Evolutionary conservation across 352 stramenopile species (phyloP).

Genomic region (Phytopythium boreale): DNA sequence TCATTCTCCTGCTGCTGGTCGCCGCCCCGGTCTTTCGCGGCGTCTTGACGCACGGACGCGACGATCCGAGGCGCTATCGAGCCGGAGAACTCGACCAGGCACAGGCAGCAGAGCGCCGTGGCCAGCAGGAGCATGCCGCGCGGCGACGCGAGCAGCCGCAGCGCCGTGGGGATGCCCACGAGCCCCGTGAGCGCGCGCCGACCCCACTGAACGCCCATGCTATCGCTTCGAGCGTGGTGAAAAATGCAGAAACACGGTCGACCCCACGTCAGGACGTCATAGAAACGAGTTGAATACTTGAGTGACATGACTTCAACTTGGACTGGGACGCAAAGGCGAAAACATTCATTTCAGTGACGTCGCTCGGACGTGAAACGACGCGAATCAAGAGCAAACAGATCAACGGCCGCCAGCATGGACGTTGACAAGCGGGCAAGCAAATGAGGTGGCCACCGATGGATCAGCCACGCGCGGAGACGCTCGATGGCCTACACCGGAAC

Average conservation of each 20-base stretch:
- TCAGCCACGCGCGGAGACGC: too few species aligned
- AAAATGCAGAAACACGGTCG: not conserved
- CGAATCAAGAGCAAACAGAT: too few species aligned
- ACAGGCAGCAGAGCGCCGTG: constrained; percentile 42
- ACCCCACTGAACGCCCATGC: constrained; percentile 49
- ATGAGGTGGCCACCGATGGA: too few species aligned
- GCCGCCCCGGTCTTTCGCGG: too few species aligned
- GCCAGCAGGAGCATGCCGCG: constrained; percentile 51
- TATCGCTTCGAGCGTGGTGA: not conserved
- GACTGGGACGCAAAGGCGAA: not conserved
- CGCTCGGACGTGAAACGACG: too few species aligned
- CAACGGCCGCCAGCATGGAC: too few species aligned
- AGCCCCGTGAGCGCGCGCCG: constrained; percentile 50
- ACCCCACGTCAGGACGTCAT: not conserved
- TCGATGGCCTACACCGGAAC: too few species aligned
- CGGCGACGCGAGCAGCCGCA: constrained; percentile 47
- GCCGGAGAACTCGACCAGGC: constrained; percentile 51
- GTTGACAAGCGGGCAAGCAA: too few species aligned
- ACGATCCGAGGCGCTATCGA: constrained; percentile 48
- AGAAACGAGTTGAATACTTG: not conserved
- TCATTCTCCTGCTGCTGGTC: not conserved
- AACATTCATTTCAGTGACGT: not conserved
- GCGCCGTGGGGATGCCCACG: constrained; percentile 55
- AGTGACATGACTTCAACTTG: constrained; percentile 1
- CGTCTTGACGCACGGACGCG: constrained; percentile 8